A percentile compares a stretch with the other conserved stretches of the same genome.
phyloP scores from a whole-genome alignment of 768 basidiomycete species.

The Mycena epipterygia region DNA sequence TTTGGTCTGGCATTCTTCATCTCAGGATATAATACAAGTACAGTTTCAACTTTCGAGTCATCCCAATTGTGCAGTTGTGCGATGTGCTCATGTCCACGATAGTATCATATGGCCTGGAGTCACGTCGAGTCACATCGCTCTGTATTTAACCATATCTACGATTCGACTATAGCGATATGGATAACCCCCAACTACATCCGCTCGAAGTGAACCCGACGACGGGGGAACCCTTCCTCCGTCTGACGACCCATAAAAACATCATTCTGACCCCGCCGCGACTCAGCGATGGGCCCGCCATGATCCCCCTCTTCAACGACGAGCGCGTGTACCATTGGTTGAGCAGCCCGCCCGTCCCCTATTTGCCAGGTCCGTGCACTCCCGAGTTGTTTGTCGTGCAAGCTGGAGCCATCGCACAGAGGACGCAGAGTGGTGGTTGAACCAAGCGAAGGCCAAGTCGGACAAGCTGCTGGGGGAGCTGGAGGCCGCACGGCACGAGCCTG shows the following conservation, averaged over 20 bases:
- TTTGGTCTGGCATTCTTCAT: too few species aligned
- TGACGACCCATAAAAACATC: slow-evolving; percentile 63
- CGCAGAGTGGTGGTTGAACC: slow-evolving; percentile 46
- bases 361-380: slow-evolving; percentile 42
- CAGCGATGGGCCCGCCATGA: slow-evolving; percentile 54
- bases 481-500: slow-evolving; percentile 29
- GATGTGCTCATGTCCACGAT: too few species aligned
- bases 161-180: slow-evolving; percentile 15
- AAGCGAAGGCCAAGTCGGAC: slow-evolving; percentile 46
- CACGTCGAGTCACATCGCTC: neutral
- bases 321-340: slow-evolving; percentile 60
- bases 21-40: too few species aligned
- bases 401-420: slow-evolving; percentile 47
- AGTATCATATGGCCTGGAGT: too few species aligned
- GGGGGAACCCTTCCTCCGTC: slow-evolving; percentile 63
- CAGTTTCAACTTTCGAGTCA: too few species aligned
- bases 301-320: slow-evolving; percentile 63
- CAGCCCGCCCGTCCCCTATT: slow-evolving; percentile 70
- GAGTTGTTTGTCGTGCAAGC: neutral
- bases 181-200: slow-evolving; percentile 40
- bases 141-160: neutral
- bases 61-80: too few species aligned
- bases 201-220: slow-evolving; percentile 50
- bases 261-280: slow-evolving; percentile 73
- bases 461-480: slow-evolving; percentile 41